Evolutionary conservation across 352 stramenopile species (phyloP).

Genomic region (Blastocystis hominis): DNA sequence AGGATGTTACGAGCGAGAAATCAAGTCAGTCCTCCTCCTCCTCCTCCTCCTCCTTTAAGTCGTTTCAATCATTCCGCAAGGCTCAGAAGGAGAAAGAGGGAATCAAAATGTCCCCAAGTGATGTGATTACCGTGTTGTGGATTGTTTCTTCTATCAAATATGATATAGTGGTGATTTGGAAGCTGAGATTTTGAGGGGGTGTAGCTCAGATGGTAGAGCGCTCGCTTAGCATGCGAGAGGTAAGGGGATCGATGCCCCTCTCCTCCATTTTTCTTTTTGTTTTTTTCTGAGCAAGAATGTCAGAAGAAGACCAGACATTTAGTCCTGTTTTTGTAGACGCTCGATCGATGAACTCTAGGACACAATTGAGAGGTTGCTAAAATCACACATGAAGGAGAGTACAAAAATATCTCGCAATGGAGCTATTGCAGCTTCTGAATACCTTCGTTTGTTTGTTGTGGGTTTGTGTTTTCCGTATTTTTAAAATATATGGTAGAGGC

Average conservation of each 20-base stretch:
- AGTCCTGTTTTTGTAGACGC: neutral
- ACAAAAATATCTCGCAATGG: slow-evolving; percentile 19
- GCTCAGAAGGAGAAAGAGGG: neutral
- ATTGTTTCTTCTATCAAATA: neutral
- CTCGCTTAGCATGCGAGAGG: slow-evolving; percentile 39
- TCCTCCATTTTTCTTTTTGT: slow-evolving; percentile 40
- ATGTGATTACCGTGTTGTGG: neutral
- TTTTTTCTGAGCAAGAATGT: neutral
- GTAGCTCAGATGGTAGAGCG: slow-evolving; percentile 24
- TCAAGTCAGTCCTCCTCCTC: neutral
- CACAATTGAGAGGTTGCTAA: slow-evolving; percentile 2
- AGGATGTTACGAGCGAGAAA: too few relatives aligned
- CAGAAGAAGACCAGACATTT: slow-evolving; percentile 26
- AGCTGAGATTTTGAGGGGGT: neutral
- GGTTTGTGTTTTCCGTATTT: neutral
- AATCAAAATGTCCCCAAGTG: neutral
- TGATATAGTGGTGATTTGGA: neutral
- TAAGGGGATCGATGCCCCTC: slow-evolving; percentile 44
- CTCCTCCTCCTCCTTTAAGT: neutral
- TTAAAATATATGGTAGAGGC: slow-evolving; percentile 7
- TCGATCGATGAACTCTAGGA: neutral
- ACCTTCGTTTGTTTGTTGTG: slow-evolving; percentile 20
- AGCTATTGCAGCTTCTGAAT: neutral
- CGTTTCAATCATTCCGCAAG: slow-evolving; percentile 7
- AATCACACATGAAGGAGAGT: slow-evolving; percentile 33